These are phyloP conservation scores for Pyrrhoderma lamaoense DNA, from an alignment of 1,284 basidiomycete species.

Conservation along the genomic window DNA sequence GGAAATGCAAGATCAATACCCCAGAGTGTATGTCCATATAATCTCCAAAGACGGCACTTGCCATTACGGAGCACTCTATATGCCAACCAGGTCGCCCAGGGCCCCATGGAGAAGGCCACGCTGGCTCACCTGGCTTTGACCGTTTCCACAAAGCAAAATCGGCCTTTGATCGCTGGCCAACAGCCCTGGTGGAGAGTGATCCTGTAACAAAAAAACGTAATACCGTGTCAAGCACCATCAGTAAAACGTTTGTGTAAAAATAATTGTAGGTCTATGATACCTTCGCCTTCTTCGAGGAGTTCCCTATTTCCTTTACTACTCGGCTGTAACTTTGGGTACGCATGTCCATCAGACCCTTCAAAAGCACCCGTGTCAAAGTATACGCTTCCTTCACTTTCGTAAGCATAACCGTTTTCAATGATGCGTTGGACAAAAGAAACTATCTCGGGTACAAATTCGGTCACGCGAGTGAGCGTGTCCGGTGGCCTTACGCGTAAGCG, in stretches of 20 bases:
- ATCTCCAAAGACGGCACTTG: slow-evolving; percentile 84
- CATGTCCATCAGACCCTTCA: slow-evolving; percentile 65
- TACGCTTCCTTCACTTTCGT: slow-evolving; percentile 82
- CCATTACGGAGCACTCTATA: slow-evolving; percentile 99
- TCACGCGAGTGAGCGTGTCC: slow-evolving; percentile 90
- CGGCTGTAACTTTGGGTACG: slow-evolving; percentile 94
- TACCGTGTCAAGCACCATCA: slow-evolving; percentile 4
- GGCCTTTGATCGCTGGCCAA: slow-evolving; percentile 25
- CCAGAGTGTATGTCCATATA: slow-evolving; percentile 98
- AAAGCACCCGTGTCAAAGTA: slow-evolving; percentile 94
- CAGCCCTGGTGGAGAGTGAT: slow-evolving; percentile 10
- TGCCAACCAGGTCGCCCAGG: slow-evolving; percentile 98
- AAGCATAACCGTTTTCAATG: slow-evolving; percentile 85
- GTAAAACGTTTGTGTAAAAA: too few species aligned
- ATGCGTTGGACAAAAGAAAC: slow-evolving; percentile 85
- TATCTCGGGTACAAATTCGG: slow-evolving; percentile 96
- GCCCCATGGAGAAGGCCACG: slow-evolving; percentile 97
- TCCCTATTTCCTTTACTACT: slow-evolving; percentile 93
- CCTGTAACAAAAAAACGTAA: slow-evolving; percentile 15
- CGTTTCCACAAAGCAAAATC: slow-evolving; percentile 99
- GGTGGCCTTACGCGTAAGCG: slow-evolving; percentile 82
- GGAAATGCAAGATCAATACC: slow-evolving; percentile 97
- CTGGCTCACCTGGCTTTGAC: slow-evolving; percentile 95
- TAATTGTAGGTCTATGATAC: too few species aligned
- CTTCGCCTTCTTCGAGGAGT: slow-evolving; percentile 90